Evolutionary conservation across 768 basidiomycete genomes (phyloP), one percentile per base, ranked within the genome.

Genomic region (Termitomyces sp.): DNA sequence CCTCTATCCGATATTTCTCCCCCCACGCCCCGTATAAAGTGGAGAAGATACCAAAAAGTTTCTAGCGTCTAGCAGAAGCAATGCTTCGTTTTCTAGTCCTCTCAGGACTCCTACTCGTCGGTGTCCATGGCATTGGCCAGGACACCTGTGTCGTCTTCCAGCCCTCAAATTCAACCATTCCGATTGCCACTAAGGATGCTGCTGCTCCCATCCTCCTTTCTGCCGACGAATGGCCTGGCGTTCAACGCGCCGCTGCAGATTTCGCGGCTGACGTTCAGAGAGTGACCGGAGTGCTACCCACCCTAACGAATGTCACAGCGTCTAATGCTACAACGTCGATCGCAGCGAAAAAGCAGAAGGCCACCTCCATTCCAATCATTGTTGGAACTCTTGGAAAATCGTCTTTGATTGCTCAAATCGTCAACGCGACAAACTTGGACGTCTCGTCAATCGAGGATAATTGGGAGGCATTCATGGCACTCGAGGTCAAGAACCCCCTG

Each of bases 381-480:
- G 74, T 89, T 21, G 87, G 87, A 16, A 86, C 85, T 4, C 74
- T 87, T 9, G 83, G 81, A 29, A 77, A 84, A 62, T 82, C 82
- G 0, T 74, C 79, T 38, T 66, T 85, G 50, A 80, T 85, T 52
- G 67, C 77, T 58, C 68, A 74, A 53, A 66, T 86, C 14, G 76
- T 86, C 31, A 81, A 83, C 48, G 62, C 71, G 32, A 78, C 84
- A 7, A 72, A 75, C 11, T 68, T 85, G 59, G 80, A 86, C 61
- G 81, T 84, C 2, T 82, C 82, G 5, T 73, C 73, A 1, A 76
- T 89, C 47, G 65, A 80, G 55, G 86, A 86, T 2, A 73, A 83
- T 58, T 89, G 89, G 89, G 89, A 89, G 65, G 67, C 81, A 2
- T 89, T 81, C 68, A 68, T 82, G 60, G 71, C 81, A 3, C 70